Evolutionary conservation across 768 basidiomycete species (phyloP), one percentile per base, ranked within the genome.

Genomic region (Dentipellis sp.): DNA sequence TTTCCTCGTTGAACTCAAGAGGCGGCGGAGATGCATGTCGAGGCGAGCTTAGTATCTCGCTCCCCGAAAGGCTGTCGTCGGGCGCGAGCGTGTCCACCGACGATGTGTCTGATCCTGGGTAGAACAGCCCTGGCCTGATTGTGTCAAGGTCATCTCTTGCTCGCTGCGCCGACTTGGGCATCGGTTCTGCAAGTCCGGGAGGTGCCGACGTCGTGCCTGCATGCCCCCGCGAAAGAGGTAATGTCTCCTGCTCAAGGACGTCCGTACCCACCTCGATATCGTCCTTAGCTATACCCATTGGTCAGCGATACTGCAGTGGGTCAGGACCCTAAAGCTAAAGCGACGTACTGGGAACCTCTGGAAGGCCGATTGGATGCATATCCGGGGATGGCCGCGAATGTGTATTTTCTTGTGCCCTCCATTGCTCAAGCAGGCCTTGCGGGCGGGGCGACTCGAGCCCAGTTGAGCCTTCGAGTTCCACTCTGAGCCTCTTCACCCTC

Each of bases 401-500:
- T 52, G 50, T 21, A 35, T 50, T 53, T 19, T 40, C 14, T 52
- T 54, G 61, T n/a, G 10, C 16, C n/a, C 49, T 50, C 55, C 63
- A 52, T 38, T 62, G 50, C 16, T 63, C 62, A 2, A 56, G 59
- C 39, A 73, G 59, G 19, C 65, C 60, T 3, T 38, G n/a, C 1
- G 58, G 62, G 21, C 36, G 65, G 42, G 68, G 69, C 39, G 75
- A 71, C 22, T 72, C 72, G 53, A 67, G 63, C 12, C 62, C 12
- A 62, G 63, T 46, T 66, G 66, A 21, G 66, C 63, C 29, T 2
- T 73, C 76, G 19, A 65, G 68, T n/a, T 63, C 69, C 42, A 68
- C 73, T 49, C 78, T 73, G 35, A 83, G 63, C 29, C 64, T 67
- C 62, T 76, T 74, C 53, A 87, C 61, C 12, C 74, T 74, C 6